Percentiles rank a stretch among this genome's conserved stretches.
phyloP scores from a whole-genome alignment of 768 basidiomycete species.

The Krasilnikovozyma curviuscula region DNA sequence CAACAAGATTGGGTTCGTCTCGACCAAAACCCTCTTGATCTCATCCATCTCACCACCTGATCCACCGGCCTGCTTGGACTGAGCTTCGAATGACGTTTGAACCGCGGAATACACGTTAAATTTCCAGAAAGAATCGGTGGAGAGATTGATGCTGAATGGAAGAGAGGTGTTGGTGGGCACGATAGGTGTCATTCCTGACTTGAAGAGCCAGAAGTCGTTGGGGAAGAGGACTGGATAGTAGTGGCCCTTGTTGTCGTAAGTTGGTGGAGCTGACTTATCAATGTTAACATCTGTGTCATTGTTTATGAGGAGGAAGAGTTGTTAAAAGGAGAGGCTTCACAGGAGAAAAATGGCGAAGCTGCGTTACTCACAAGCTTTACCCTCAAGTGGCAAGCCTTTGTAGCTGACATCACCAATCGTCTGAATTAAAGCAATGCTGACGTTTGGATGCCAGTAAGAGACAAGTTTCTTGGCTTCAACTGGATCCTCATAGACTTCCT shows the following conservation, averaged over 20 bases:
- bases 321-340: not conserved
- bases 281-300: slow-evolving; percentile 54
- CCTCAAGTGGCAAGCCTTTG: slow-evolving; percentile 38
- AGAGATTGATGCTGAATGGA: slow-evolving; percentile 63
- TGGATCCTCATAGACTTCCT: slow-evolving; percentile 19
- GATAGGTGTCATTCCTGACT: slow-evolving; percentile 61
- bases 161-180: slow-evolving; percentile 61
- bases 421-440: slow-evolving; percentile 69
- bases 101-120: slow-evolving; percentile 64
- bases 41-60: slow-evolving; percentile 44
- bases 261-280: slow-evolving; percentile 30
- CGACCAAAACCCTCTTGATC: slow-evolving; percentile 74
- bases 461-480: slow-evolving; percentile 21
- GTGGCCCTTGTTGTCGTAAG: slow-evolving; percentile 20
- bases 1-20: slow-evolving; percentile 58
- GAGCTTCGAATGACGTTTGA: slow-evolving; percentile 4
- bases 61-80: slow-evolving; percentile 8
- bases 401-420: slow-evolving; percentile 42
- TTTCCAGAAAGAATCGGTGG: slow-evolving; percentile 51
- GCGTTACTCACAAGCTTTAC: slow-evolving; percentile 44
- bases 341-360: not conserved
- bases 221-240: slow-evolving; percentile 80
- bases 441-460: slow-evolving; percentile 72
- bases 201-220: slow-evolving; percentile 42
- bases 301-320: not conserved